Evolutionary conservation across 2,329 filamentous ascomycete genomes (phyloP), one percentile per base, ranked within the genome.

Genomic region (Pseudogymnoascus sp.): DNA sequence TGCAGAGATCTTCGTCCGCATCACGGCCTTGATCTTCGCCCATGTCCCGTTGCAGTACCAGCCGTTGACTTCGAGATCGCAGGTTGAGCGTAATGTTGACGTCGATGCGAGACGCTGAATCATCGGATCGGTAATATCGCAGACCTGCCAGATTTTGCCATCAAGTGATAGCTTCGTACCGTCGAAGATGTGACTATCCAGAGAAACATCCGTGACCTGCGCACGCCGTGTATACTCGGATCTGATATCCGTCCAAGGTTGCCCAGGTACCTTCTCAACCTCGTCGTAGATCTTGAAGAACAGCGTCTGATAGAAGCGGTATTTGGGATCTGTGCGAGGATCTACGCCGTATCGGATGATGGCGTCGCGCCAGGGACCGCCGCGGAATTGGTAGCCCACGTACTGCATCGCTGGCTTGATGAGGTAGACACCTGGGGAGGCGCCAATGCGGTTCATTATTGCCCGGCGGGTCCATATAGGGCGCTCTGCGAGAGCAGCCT

Each of bases 131-230:
- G 83, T 87, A 59, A 97, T 86, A 71, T 99, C 94, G 74, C 91
- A 95, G 23, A 95, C 82, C 76, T 97, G 94, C 88, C 91, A 99
- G 57, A 94, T 86, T 68, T 94, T 94, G 37, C 91, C 91, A 68
- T 96, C 91, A 1, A 82, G 81, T 13, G 83, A 83, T 59, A 92
- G 83, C 2, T 80, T 81, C 61, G 84, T 78, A 52, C 92, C 92
- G 63, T 95, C 90, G 72, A 96, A 97, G 1, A 92, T 76, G 71
- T 97, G 92, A 59, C 79, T 85, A 28, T 75, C 71, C 18, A 72
- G 73, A 33, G 63, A 59, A 12, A 55, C 34, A 19, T 62, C 60
- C 62, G 19, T 65, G 63, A 13, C 63, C 65, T 39, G 61, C 62
- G 18, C 65, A 62, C 57, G 57, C 5, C 59, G 28, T 12, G 60